These are phyloP conservation scores for Acorus gramineus DNA, from an alignment of 106 monocot genomes.

Conservation along the genomic window DNA sequence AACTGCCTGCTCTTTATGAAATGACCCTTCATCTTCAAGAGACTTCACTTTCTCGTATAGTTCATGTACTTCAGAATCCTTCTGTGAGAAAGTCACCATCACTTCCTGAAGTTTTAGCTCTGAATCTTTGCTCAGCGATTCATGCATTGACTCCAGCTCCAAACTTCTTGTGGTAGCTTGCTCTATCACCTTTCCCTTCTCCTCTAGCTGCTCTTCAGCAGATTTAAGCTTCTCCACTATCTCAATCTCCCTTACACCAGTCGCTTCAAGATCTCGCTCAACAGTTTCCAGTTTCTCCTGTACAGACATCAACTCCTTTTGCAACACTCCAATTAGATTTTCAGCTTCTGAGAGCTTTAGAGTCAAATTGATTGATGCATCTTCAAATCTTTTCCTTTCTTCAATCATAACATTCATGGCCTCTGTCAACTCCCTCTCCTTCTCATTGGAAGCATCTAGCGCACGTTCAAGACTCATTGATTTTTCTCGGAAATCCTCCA, in stretches of 20 bases:
- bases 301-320: slow-evolving; percentile 5
- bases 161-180: slow-evolving; percentile 41
- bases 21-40: slow-evolving; percentile 33
- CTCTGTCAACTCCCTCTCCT: slow-evolving; percentile 9
- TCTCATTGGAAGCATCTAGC: slow-evolving; percentile 8
- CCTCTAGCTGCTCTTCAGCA: slow-evolving; percentile 47
- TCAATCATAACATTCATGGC: slow-evolving; percentile 4
- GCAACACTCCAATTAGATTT: slow-evolving; percentile 11
- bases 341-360: slow-evolving; percentile 14
- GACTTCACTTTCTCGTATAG: slow-evolving; percentile 29
- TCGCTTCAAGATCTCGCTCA: slow-evolving; percentile 35
- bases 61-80: slow-evolving; percentile 45
- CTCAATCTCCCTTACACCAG: slow-evolving; percentile 39
- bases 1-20: slow-evolving; percentile 28
- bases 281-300: slow-evolving; percentile 12
- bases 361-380: slow-evolving; percentile 1
- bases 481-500: slow-evolving; percentile 11
- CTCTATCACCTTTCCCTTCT: slow-evolving; percentile 31
- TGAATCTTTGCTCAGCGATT: slow-evolving; percentile 42
- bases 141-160: slow-evolving; percentile 42
- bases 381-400: slow-evolving; percentile 13
- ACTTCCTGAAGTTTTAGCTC: slow-evolving; percentile 54
- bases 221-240: slow-evolving; percentile 35
- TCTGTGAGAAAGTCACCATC: slow-evolving; percentile 25
- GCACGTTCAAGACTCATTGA: slow-evolving; percentile 11